phyloP scores from a whole-genome alignment of 2,329 filamentous ascomycete species.

The Colletotrichum aenigma region DNA sequence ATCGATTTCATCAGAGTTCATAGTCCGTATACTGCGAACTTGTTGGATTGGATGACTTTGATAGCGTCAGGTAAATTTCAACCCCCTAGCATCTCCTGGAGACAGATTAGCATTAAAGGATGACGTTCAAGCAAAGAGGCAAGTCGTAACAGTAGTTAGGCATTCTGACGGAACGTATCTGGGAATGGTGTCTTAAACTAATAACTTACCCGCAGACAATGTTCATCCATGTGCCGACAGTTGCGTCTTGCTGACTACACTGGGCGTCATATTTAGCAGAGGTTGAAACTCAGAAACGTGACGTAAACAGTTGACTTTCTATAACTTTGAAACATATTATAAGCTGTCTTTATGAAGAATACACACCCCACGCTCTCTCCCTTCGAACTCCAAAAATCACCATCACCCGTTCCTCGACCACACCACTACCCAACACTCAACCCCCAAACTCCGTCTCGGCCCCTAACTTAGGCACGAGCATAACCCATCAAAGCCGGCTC shows the following conservation, averaged over 20 bases:
- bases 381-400: neutral
- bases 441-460: neutral
- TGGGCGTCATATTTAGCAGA: neutral
- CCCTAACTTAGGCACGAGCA: neutral
- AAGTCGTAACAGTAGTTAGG: neutral
- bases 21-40: neutral
- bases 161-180: neutral
- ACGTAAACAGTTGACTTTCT: neutral
- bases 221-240: neutral
- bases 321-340: neutral
- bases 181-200: neutral
- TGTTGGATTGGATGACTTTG: neutral
- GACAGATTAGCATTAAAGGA: neutral
- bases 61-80: neutral
- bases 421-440: neutral
- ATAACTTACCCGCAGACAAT: neutral
- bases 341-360: neutral
- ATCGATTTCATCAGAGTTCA: neutral
- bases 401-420: neutral
- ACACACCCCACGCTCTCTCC: neutral
- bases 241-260: neutral
- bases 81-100: accelerated
- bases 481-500: slow-evolving; percentile 5
- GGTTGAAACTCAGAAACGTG: neutral
- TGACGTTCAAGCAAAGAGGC: neutral